Conservation (phyloP, 768 basidiomycete species). For the Trametopsis cervina region DNA sequence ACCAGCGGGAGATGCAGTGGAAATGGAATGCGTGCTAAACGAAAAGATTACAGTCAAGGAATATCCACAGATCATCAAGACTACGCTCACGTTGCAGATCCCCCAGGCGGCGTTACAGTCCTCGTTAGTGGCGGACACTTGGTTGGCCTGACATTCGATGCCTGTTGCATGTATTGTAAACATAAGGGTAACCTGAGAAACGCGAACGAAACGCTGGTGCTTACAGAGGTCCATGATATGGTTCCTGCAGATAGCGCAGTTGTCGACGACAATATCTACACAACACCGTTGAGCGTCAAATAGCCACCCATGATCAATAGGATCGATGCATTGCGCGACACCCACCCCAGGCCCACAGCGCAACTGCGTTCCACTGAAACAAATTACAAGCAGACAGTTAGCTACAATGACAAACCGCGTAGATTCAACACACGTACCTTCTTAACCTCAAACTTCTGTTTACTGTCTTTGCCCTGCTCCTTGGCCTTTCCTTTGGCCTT, state of each 20-base stretch:
- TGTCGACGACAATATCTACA: slow-evolving; percentile 95
- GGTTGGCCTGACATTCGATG: slow-evolving; percentile 99
- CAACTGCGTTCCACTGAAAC: slow-evolving; percentile 95
- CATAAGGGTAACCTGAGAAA: background rate
- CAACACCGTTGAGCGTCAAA: slow-evolving; percentile 1
- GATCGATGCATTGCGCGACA: background rate
- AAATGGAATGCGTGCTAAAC: slow-evolving; percentile 96
- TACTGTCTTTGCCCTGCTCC: slow-evolving; percentile 57
- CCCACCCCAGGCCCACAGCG: slow-evolving; percentile 98
- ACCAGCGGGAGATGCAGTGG: slow-evolving; percentile 98
- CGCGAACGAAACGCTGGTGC: background rate
- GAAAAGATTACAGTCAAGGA: background rate
- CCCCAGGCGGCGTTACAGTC: slow-evolving; percentile 99
- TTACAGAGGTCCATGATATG: slow-evolving; percentile 99
- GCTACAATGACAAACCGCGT: background rate
- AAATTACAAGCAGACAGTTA: background rate
- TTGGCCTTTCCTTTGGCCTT: slow-evolving; percentile 33
- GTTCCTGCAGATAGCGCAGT: slow-evolving; percentile 99
- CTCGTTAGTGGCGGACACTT: slow-evolving; percentile 92
- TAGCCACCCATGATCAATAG: background rate
- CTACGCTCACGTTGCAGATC: slow-evolving; percentile 79
- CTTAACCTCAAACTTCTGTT: slow-evolving; percentile 96
- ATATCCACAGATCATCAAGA: background rate
- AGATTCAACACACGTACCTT: slow-evolving; percentile 56
- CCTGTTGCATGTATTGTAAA: slow-evolving; percentile 46